Conservation (phyloP, 164 flowering plant species). For the Magnolia officinalis region DNA sequence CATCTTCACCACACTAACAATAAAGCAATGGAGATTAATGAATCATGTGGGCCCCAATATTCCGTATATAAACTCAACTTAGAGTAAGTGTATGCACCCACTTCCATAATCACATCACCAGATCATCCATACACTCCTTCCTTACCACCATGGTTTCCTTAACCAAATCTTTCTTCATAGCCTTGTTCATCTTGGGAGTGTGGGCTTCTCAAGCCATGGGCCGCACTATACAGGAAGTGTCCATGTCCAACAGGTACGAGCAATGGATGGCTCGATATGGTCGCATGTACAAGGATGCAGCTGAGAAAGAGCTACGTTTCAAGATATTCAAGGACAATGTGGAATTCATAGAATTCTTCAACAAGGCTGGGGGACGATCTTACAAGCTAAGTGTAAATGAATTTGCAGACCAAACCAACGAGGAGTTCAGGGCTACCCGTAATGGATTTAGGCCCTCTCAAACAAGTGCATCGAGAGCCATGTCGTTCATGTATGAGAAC, state of each 20-base stretch:
- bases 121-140: no score
- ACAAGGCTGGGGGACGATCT: slow-evolving; percentile 31
- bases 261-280: slow-evolving; percentile 38
- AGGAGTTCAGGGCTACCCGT: slow-evolving; percentile 18
- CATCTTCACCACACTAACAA: no score
- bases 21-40: no score
- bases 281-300: slow-evolving; percentile 17
- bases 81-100: no score
- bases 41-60: no score
- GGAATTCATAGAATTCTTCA: slow-evolving; percentile 43
- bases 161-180: background rate
- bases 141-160: background rate
- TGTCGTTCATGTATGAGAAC: no score
- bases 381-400: slow-evolving; percentile 42
- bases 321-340: slow-evolving; percentile 54
- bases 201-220: slow-evolving; percentile 6
- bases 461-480: no score
- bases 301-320: slow-evolving; percentile 41
- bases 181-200: background rate
- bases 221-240: background rate
- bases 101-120: no score
- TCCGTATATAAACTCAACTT: no score
- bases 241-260: slow-evolving; percentile 28
- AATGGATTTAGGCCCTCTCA: no score
- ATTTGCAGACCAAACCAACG: slow-evolving; percentile 29